phyloP scores from a whole-genome alignment of 305 asterid species.

The Rubia occidens region DNA sequence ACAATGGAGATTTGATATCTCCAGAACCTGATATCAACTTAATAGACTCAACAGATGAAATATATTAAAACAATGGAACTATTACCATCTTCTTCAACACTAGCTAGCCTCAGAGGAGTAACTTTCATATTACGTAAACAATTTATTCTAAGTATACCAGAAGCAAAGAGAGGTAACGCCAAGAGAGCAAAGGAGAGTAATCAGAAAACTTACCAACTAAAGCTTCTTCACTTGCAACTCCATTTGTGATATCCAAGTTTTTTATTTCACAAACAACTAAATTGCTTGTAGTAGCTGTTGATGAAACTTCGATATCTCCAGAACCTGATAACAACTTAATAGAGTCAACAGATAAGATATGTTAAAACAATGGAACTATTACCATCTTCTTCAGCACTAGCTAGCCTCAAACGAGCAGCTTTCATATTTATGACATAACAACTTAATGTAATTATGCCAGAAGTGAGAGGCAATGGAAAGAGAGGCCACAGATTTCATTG shows the following conservation, averaged over 20 bases:
- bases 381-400: neutral
- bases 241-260: neutral
- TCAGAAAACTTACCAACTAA: constrained; percentile 6
- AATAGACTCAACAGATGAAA: neutral
- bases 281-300: neutral
- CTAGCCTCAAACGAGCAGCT: neutral
- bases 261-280: constrained; percentile 2
- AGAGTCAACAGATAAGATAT: neutral
- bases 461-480: neutral
- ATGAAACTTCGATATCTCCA: neutral
- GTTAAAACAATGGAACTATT: neutral
- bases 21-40: constrained; percentile 6
- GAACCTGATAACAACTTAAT: constrained; percentile 5
- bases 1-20: neutral
- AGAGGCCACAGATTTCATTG: neutral
- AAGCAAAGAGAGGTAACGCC: neutral
- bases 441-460: neutral
- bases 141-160: neutral
- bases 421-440: neutral
- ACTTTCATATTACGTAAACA: neutral
- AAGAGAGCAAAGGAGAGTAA: neutral
- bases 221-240: neutral
- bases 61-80: neutral
- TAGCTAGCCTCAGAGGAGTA: neutral
- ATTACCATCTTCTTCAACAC: neutral